Evolutionary conservation across 2,329 filamentous ascomycete species (phyloP), one percentile per base, ranked within the genome.

Genomic region (Ophiocordyceps robertsii): DNA sequence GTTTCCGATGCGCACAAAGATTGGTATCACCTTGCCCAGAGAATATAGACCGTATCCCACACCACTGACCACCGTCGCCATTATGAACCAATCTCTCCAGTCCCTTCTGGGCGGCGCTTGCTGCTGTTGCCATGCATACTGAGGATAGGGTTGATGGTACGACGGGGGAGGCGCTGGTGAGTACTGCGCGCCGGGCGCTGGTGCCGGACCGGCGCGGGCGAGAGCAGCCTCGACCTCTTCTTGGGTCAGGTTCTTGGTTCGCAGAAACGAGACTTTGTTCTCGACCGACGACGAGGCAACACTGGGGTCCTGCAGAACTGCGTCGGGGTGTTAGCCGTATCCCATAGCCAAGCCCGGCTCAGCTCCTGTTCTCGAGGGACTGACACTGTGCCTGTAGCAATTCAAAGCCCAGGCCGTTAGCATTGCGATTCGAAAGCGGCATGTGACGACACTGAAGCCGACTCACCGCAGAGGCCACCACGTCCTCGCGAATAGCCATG

Each of bases 1-100:
- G 17, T 19, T 17, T 10, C 12, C 16, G 14, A 10, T 19, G 13
- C 24, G 24, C 24, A 4, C 33, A 16, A 6, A n/a, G 16, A 3
- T 6, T 2, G 6, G n/a, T 24, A 59, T 32, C 67, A 87, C 84
- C 76, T 93, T 93, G 46, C 88, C 85, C 14, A 95, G 74, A 49
- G 82, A 77, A 59, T 92, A 98, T 19, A 95, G 64, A 0, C 89
- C 90, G 56, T 95, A 96, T 33, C 87, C 75, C 17, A 95, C 81
- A 39, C 89, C 87, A 44, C 88, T 83, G 48, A 93, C 82, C 12
- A 96, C 85, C 0, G 92, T 98, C 8, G 92, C 92, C 87, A 96
- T 95, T 63, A 98, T 96, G 65, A 98, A 98, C 84, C 88, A 96
- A 59, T 98, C 92, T 47, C 93, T 77, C 92, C 92, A 98, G 65